These are phyloP conservation scores for Aspergillus ibericus DNA, from an alignment of 2,329 filamentous ascomycete species.

Conservation along the genomic window DNA sequence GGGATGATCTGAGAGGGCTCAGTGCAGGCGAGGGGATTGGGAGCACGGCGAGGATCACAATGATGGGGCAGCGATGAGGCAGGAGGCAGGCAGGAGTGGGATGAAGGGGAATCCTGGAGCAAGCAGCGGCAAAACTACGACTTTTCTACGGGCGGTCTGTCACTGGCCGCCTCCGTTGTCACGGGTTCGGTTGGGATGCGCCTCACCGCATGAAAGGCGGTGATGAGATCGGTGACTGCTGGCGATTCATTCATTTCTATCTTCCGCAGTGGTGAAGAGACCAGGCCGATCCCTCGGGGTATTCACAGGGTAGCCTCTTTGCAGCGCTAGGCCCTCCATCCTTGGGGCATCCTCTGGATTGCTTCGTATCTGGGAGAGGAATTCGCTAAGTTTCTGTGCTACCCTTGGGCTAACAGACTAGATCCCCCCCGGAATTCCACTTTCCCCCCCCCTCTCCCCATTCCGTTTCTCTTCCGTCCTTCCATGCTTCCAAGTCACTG, in stretches of 20 bases:
- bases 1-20: background rate
- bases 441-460: no score
- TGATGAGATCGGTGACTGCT: constrained; percentile 33
- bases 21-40: background rate
- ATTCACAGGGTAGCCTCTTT: no score
- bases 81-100: constrained; percentile 17
- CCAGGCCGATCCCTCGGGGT: background rate
- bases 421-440: no score
- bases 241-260: background rate
- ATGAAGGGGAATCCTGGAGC: constrained; percentile 21
- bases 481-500: background rate
- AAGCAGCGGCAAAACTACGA: constrained; percentile 37
- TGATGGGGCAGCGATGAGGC: constrained; percentile 8
- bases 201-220: constrained; percentile 43
- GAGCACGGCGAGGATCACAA: background rate
- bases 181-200: constrained; percentile 25
- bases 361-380: no score
- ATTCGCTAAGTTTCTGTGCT: background rate
- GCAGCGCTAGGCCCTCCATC: background rate
- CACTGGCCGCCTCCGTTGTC: constrained; percentile 15
- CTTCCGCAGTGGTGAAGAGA: background rate
- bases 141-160: constrained; percentile 38
- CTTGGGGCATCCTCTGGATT: no score
- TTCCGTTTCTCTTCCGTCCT: no score
- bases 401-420: background rate